These are phyloP conservation scores for Leishmania braziliensis DNA, from an alignment of 208 protist genomes.

Conservation along the genomic window DNA sequence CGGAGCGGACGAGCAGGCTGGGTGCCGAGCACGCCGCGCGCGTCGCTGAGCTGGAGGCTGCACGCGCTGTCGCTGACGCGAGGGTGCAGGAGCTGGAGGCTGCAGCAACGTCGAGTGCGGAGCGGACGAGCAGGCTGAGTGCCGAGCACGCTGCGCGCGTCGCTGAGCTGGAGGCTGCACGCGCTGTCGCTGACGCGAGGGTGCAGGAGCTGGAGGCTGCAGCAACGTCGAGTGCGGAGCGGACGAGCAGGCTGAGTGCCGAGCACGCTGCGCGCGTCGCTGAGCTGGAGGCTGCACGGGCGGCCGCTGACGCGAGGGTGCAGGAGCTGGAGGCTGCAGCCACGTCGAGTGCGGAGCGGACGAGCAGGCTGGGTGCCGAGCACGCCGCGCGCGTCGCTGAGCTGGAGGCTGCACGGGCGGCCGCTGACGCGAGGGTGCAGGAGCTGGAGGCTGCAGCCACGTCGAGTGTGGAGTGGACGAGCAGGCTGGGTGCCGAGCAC, in stretches of 20 bases:
- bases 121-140: background rate
- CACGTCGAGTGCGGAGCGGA: background rate
- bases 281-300: conserved; percentile 17
- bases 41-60: conserved; percentile 2
- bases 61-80: background rate
- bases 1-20: background rate
- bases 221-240: background rate
- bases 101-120: background rate
- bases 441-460: conserved; percentile 3
- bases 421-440: background rate
- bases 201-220: conserved; percentile 12
- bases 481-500: background rate
- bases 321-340: conserved; percentile 8
- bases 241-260: background rate
- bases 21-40: no score
- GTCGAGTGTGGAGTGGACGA: background rate
- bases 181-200: background rate
- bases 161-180: background rate
- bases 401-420: background rate
- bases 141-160: background rate
- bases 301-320: background rate
- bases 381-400: background rate
- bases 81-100: background rate
- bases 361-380: conserved; percentile 4
- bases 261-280: background rate